Base-by-base conservation (phyloP, 1,284 basidiomycete genomes). In the Ceratobasidium sp. region DNA sequence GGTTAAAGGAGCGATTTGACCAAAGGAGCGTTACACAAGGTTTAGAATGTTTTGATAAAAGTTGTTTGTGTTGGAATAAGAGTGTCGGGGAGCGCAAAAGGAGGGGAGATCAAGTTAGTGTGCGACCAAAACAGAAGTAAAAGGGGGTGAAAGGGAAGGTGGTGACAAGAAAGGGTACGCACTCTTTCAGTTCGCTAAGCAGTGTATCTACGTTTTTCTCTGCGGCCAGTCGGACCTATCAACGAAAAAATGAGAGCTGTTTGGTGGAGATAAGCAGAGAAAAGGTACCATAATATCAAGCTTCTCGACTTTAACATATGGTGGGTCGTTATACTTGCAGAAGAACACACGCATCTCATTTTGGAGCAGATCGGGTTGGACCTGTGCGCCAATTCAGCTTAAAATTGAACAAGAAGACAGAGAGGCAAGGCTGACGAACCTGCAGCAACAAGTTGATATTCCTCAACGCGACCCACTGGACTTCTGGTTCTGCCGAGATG, bases 271-370 rank as follows among this genome's bases (percentile, higher is more conserved):
- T n/a, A n/a, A n/a, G n/a, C n/a, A n/a, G n/a, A n/a, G n/a, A n/a
- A n/a, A n/a, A n/a, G n/a, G n/a, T 80, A 98, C 96, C 97, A 99
- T 99, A 85, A 99, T 98, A 82, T 98, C 98, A 79, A 99, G 87
- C 85, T 99, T 99, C 85, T 98, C 97, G 69, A 99, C 91, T 86
- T 99, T 99, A 85, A 99, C 96, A 83, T 99, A 99, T 46, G 97
- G 88, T 1, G 98, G 97, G 83, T 99, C 98, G 84, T 99, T 99
- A 87, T 99, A 99, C 85, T 99, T 99, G 92, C 98, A 99, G 88
- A 99, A 99, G 85, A 99, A 99, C 33, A 99, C 97, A 78, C 96
- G 92, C 92, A 99, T 96, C 86, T 99, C 97, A 85, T 95, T 97
- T 40, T 93, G 91, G 6, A 99, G 90, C 76, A 98, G 89, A 78